A percentile compares a stretch with the other conserved stretches of the same genome.
These are phyloP conservation scores for Citropsis articulata DNA, from an alignment of 345 rosid genomes.

Conservation along the genomic window DNA sequence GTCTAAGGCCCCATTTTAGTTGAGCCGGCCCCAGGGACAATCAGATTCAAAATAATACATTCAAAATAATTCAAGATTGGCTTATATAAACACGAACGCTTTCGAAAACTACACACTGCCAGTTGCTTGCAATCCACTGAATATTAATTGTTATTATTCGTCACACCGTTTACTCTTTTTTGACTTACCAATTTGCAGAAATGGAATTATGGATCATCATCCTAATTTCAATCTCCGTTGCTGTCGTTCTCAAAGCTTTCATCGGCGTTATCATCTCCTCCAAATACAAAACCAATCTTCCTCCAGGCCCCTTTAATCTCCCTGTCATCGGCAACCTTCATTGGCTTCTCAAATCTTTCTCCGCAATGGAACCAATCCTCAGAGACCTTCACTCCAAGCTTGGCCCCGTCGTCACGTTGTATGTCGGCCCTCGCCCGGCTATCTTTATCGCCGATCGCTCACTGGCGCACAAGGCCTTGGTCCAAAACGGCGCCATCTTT, in stretches of 20 bases:
- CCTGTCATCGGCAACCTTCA: slow-evolving; percentile 13
- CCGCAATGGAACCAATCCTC: background rate
- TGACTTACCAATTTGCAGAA: background rate
- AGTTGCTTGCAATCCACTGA: too few relatives aligned
- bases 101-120: too few relatives aligned
- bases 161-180: too few relatives aligned
- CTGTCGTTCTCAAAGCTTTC: background rate
- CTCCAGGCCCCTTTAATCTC: slow-evolving; percentile 8
- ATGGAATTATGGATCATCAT: slow-evolving; percentile 6
- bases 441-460: slow-evolving; percentile 19
- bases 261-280: background rate
- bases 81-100: too few relatives aligned
- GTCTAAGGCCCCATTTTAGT: too few relatives aligned
- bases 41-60: too few relatives aligned
- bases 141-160: too few relatives aligned
- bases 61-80: too few relatives aligned
- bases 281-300: background rate
- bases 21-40: too few relatives aligned
- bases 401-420: slow-evolving; percentile 15
- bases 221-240: background rate
- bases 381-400: slow-evolving; percentile 7
- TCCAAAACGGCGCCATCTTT: slow-evolving; percentile 17
- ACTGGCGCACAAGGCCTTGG: slow-evolving; percentile 15
- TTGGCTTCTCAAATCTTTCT: background rate
- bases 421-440: slow-evolving; percentile 4